Evolutionary conservation across 2,329 filamentous ascomycete genomes (phyloP), one percentile per base, ranked within the genome.

Genomic region (Fusarium udum): DNA sequence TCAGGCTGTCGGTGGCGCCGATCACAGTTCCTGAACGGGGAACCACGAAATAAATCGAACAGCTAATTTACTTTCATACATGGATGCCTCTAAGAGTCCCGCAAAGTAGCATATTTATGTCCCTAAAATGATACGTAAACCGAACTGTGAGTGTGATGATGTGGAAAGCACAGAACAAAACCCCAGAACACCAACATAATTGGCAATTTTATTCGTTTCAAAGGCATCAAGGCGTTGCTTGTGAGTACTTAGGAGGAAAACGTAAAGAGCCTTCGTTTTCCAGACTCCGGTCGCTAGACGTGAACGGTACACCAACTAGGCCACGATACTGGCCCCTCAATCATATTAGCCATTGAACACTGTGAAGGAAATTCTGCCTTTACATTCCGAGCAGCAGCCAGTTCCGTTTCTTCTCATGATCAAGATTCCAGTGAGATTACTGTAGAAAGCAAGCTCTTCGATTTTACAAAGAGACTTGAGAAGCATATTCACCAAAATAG

Each of bases 1-100:
- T 3, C 67, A 78, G 59, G 67, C 80, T 57, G 61, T 78, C 18
- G 78, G 77, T 28, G 75, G 78, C 20, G 60, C 53, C 13, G 76
- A 78, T n/a, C 67, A 69, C 57, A 39, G 45, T 43, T 74, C 51
- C 51, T 55, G 51, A 45, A 49, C 36, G 8, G 34, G 13, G 24
- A 39, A 45, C 24, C 15, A 55, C 13, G 26, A 32, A 43, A 22
- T 43, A 42, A 60, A 40, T n/a, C n/a, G 42, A 55, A 36, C 18
- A 51, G 34, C 39, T 57, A 31, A 28, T 48, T 15, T 5, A 22
- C 31, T 40, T 16, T 11, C 36, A 37, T 22, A 42, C 40, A 11
- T 22, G 5, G 7, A 18, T 28, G 15, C 22, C 20, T 24, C 18
- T 10, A 26, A 36, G 20, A 45, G 39, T 49, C 22, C 32, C 14